These are phyloP conservation scores for Amanita pallidorosea DNA, from an alignment of 768 basidiomycete genomes.

Conservation along the genomic window DNA sequence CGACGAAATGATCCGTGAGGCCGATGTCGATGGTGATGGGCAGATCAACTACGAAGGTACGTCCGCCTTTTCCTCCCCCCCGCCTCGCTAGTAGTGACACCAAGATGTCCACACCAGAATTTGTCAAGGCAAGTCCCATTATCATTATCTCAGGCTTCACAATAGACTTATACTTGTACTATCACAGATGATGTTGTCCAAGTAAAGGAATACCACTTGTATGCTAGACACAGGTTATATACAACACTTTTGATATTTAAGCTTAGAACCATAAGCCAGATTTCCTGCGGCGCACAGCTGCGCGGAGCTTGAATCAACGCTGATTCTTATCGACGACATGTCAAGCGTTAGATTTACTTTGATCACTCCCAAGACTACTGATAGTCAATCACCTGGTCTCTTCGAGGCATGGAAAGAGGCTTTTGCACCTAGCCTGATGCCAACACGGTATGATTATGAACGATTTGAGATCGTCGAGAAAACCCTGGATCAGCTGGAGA, in stretches of 20 bases:
- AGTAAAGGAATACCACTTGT: slow-evolving; percentile 9
- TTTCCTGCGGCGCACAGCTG: too few relatives aligned
- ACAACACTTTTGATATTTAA: too few relatives aligned
- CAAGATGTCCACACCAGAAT: slow-evolving; percentile 12
- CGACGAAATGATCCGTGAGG: slow-evolving; percentile 19
- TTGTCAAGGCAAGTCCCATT: slow-evolving; percentile 16
- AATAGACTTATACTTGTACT: neutral
- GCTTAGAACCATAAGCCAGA: too few relatives aligned
- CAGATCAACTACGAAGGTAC: slow-evolving; percentile 66
- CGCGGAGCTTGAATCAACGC: neutral
- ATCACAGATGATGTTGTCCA: slow-evolving; percentile 22
- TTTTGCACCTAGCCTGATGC: neutral
- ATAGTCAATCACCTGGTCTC: neutral
- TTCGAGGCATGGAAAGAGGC: neutral
- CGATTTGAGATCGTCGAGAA: neutral
- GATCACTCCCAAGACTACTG: neutral
- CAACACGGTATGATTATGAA: neutral
- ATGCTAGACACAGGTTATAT: neutral
- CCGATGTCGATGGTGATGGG: slow-evolving; percentile 53
- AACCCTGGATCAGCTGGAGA: neutral
- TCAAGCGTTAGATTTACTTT: neutral
- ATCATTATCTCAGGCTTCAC: neutral
- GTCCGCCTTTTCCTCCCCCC: slow-evolving; percentile 9
- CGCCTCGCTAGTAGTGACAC: neutral
- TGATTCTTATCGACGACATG: neutral